Evolutionary conservation across 768 basidiomycete species (phyloP), one percentile per base, ranked within the genome.

Genomic region (Xerocomus brunneocitrinus): DNA sequence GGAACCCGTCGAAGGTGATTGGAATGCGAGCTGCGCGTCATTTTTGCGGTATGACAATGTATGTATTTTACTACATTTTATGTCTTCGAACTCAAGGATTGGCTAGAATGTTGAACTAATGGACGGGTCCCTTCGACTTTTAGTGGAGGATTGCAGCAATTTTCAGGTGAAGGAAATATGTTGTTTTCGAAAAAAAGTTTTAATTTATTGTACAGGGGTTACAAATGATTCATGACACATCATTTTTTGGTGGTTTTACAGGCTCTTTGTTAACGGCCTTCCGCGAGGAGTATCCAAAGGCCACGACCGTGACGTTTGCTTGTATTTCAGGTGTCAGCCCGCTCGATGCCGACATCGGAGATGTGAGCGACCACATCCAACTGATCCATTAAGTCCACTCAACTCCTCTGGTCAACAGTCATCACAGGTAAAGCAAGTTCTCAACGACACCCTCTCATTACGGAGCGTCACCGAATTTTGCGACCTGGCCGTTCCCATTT

Each of bases 111-210:
- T 69, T n/a, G 78, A 78, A 47, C 61, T 90, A 45, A 83, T 89
- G 80, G 88, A 91, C 40, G 82, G 79, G 5, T 74, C 82, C 12
- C 73, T 91, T 48, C 78, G 89, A 16, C 71, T 76, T 14, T 79
- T 87, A 50, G 75, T 87, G 5, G 89, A 92, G 63, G 88, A 89
- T 58, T 88, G 87, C 62, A 79, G 90, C 63, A 78, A 79, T 48
- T 74, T 85, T 13, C 89, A 90, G 80, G 89, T 87, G 58, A 50
- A 47, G 43, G 3, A 25, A 6, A 19, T 41, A 30, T 40, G 31
- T 12, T 55, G 8, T 0, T 49, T 27, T 35, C 14, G 14, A 14
- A 34, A 36, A 38, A 19, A 41, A 44, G 0, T 28, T 36, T 30
- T 58, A 19, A 59, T 42, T 36, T 3, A 27, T 54, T 10, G 13